Base-by-base conservation (phyloP, 2,329 filamentous ascomycete genomes). In the Botryotinia calthae region DNA sequence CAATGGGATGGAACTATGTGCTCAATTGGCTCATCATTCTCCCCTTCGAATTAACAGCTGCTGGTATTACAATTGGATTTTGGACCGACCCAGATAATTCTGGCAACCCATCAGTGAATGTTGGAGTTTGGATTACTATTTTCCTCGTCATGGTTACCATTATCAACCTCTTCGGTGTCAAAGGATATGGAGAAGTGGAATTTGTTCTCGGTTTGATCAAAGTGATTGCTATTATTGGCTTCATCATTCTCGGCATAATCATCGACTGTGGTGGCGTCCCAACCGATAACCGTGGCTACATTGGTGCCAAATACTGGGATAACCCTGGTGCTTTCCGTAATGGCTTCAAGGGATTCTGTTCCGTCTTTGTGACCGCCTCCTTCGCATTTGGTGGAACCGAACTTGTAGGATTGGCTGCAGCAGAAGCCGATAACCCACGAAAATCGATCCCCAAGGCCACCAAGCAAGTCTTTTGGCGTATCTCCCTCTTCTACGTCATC, bases 401-500 rank as follows among this genome's bases (percentile, higher is more conserved):
- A 80, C 85, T 93, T 16, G 90, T 94, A 59, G 92, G 92, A 72
- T 87, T 95, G 28, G 91, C 92, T 3, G 91, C 92, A 0, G 92
- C 92, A 51, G 92, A 95, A 81, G 92, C 92, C 2, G 89, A 87
- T 34, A 93, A 94, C 79, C 92, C 92, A 16, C 87, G 91, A 73
- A 93, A 95, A 81, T 91, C 91, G 1, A 87, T 98, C 1, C 95
- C 95, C 0, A 94, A 90, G 0, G 95, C 95, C 14, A 90, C 96
- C 78, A 97, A 97, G 83, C 94, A 97, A 81, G 94, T 97, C 28
- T 97, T 97, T 83, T 98, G 95, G 94, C 91, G 95, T 79, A 97
- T 97, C 80, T 89, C 90, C 16, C 86, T 97, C 25, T 80, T 98
- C 85, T 98, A 97, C 84, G 86, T 98, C 67, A 89, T 97, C 59